Base-by-base conservation (phyloP, 768 basidiomycete genomes). In the Phylloporus arenicola region DNA sequence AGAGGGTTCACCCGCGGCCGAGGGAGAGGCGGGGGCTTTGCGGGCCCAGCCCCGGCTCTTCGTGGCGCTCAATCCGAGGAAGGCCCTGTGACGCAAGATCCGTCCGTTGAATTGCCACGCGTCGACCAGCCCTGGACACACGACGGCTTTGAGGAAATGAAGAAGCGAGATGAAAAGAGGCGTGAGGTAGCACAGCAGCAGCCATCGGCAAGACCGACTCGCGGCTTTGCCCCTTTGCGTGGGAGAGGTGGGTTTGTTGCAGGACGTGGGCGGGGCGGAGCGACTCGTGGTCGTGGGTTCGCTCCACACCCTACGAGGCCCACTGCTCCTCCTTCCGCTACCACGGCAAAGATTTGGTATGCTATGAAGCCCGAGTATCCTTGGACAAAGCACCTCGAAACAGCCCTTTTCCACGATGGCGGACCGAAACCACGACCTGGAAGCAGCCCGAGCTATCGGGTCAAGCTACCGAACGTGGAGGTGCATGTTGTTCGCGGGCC, bases 121-220 rank as follows among this genome's bases (percentile, higher is more conserved):
- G 77, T 86, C 38, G 86, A 90, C 54, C 78, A 75, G 33, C 65
- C 79, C 3, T 92, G 91, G 91, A 83, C 78, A 0, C 91, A 93
- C 62, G 89, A 91, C 62, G 89, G 90, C 2, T 94, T 84, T 55
- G 89, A 92, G 66, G 88, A 94, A 70, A 80, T 92, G 80, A 88
- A 82, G 68, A 75, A 75, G 47, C 78, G 78, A 57, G 89, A 91
- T 52, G 86, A 89, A 51, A 74, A 75, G 47, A 70, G 70, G 34
- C 59, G 64, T 6, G 66, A 63, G 41, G 55, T 55, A 9, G 55
- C 62, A 58, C 69, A 69, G 58, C 71, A 71, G 41, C 62, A 65
- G 37, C 68, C 61, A 49, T 19, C 59, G 24, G 47, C 61, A 30
- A 64, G 68, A 50, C 53, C 63, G 31, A 53, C 54, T 50, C 68